phyloP scores from a whole-genome alignment of 345 rosid genomes.

The Camelina laxa region DNA sequence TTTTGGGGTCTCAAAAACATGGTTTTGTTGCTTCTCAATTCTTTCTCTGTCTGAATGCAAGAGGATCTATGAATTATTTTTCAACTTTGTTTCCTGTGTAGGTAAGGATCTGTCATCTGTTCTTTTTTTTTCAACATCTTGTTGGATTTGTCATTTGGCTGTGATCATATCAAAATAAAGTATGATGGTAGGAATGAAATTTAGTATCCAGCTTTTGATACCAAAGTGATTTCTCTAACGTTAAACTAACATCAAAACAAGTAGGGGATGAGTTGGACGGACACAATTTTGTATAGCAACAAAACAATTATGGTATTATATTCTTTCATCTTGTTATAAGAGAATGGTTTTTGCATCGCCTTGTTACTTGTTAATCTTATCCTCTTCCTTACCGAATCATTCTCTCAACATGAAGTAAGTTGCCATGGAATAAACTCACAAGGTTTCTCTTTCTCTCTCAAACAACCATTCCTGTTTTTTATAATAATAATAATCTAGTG shows the following conservation, averaged over 20 bases:
- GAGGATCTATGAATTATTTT: not conserved
- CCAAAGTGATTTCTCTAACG: too few relatives aligned
- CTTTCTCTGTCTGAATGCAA: too few relatives aligned
- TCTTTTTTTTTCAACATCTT: not conserved
- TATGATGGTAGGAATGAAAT: too few relatives aligned
- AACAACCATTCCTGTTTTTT: too few relatives aligned
- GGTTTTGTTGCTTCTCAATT: not conserved
- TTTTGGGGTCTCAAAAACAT: not conserved
- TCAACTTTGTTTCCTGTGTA: not conserved
- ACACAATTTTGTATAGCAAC: not conserved
- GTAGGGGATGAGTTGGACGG: not conserved
- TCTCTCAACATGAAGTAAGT: conserved; percentile 22
- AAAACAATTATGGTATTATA: conserved; percentile 13
- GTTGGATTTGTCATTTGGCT: not conserved
- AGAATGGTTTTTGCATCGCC: not conserved
- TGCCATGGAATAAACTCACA: conserved; percentile 36
- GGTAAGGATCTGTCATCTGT: not conserved
- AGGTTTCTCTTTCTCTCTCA: too few relatives aligned
- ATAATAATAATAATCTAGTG: too few relatives aligned
- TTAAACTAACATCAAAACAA: too few relatives aligned
- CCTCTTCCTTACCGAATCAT: not conserved
- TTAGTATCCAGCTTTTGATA: not conserved
- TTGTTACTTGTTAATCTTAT: not conserved
- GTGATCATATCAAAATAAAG: not conserved
- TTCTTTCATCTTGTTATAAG: conserved; percentile 1